These are phyloP conservation scores for Fusarium brevicatenulatum DNA, from an alignment of 2,329 filamentous ascomycete genomes.

Conservation along the genomic window DNA sequence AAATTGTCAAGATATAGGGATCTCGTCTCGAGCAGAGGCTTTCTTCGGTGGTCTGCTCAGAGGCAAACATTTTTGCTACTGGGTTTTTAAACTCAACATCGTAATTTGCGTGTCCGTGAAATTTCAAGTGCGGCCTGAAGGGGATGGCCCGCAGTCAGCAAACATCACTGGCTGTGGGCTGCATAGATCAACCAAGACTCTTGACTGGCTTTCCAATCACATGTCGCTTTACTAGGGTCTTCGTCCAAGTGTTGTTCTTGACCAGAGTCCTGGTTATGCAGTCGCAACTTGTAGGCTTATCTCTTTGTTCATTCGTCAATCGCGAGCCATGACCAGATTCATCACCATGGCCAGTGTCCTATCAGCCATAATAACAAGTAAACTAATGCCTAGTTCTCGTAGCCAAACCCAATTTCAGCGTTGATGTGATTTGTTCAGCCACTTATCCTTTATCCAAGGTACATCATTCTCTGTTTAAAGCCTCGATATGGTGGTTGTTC, in stretches of 20 bases:
- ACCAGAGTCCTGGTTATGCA: background rate
- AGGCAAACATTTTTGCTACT: background rate
- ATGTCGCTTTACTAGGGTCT: too few species aligned
- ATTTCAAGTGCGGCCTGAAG: background rate
- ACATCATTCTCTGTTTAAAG: background rate
- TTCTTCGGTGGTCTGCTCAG: background rate
- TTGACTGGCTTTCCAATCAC: background rate
- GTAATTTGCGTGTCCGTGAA: background rate
- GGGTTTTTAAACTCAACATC: background rate
- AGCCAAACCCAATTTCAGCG: too few species aligned
- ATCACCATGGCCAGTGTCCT: fast-evolving
- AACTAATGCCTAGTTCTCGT: fast-evolving
- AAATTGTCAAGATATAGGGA: background rate
- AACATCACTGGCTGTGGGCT: background rate
- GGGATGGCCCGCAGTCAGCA: background rate
- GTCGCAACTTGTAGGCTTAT: background rate
- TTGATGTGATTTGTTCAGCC: too few species aligned
- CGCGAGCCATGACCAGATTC: fast-evolving
- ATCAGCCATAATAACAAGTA: fast-evolving
- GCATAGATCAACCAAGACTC: background rate
- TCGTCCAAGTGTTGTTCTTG: background rate
- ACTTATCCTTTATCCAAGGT: background rate
- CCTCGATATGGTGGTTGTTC: background rate
- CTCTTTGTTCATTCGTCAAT: background rate
- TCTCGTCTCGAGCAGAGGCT: background rate